These are phyloP conservation scores for Hanseniaspora osmophila DNA, from an alignment of 805 yeast species.

Conservation along the genomic window DNA sequence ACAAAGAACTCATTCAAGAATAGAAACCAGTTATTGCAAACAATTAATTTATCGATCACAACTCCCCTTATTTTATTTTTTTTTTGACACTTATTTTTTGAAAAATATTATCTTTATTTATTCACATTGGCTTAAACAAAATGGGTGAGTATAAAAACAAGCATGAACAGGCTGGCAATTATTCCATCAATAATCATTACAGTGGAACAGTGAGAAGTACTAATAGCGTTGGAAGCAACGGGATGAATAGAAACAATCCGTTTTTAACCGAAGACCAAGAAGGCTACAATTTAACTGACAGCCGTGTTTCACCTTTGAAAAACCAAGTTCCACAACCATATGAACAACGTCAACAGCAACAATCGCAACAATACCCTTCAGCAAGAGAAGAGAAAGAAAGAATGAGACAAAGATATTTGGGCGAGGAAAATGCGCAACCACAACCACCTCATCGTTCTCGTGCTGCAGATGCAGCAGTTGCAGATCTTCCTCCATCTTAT, in stretches of 20 bases:
- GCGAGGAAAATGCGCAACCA: slow-evolving; percentile 9
- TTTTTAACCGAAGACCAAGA: slow-evolving; percentile 17
- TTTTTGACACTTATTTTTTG: no score
- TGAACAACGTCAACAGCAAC: slow-evolving; percentile 1
- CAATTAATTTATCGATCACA: no score
- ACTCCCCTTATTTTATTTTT: no score
- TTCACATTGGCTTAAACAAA: no score
- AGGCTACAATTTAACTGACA: neutral
- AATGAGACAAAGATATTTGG: slow-evolving; percentile 20
- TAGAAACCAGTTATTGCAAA: no score
- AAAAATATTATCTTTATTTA: no score
- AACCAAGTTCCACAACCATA: slow-evolving; percentile 10
- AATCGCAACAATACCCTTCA: slow-evolving; percentile 18
- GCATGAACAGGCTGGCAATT: neutral
- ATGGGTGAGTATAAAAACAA: neutral
- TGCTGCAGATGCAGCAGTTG: slow-evolving; percentile 59
- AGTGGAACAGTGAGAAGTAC: slow-evolving; percentile 1
- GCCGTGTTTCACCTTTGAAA: slow-evolving; percentile 20
- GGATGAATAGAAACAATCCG: slow-evolving; percentile 15
- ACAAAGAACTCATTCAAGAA: no score
- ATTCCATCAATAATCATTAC: neutral
- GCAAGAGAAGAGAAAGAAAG: slow-evolving; percentile 21
- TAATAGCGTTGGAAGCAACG: slow-evolving; percentile 2
- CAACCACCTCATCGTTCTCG: slow-evolving; percentile 24
- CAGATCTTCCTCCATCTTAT: slow-evolving; percentile 18